These are phyloP conservation scores for Nannizziopsis arthrosporioides DNA, from an alignment of 2,329 filamentous ascomycete genomes.

Conservation along the genomic window DNA sequence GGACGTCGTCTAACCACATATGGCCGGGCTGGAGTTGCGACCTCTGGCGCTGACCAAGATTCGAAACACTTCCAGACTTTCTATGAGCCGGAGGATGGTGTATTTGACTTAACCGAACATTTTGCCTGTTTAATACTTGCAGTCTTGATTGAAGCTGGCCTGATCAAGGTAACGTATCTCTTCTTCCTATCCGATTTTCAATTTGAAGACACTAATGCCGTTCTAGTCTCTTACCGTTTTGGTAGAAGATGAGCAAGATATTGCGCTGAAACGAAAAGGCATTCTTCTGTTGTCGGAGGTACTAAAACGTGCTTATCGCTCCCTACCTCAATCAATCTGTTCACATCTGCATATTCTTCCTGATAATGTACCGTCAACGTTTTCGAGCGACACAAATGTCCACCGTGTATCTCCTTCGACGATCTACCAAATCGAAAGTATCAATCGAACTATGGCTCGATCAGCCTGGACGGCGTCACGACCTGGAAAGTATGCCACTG, in stretches of 20 bases:
- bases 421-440: constrained; percentile 95
- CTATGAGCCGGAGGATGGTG: constrained; percentile 56
- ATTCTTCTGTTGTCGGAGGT: constrained; percentile 85
- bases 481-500: constrained; percentile 32
- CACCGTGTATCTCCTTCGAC: constrained; percentile 77
- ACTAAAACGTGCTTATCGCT: constrained; percentile 73
- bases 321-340: constrained; percentile 73
- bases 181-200: neutral
- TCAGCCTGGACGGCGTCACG: constrained; percentile 45
- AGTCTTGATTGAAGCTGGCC: constrained; percentile 68
- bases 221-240: constrained; percentile 38
- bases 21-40: constrained; percentile 79
- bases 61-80: constrained; percentile 40
- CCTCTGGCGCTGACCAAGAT: constrained; percentile 42
- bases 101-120: constrained; percentile 71
- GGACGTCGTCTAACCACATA: constrained; percentile 90
- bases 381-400: constrained; percentile 57
- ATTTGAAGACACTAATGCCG: constrained; percentile 15
- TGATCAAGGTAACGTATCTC: constrained; percentile 41
- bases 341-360: constrained; percentile 77
- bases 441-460: constrained; percentile 81
- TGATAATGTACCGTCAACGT: constrained; percentile 66
- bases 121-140: constrained; percentile 83
- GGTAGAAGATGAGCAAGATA: constrained; percentile 40
- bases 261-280: constrained; percentile 65